phyloP scores from a whole-genome alignment of 2,329 filamentous ascomycete genomes.

The Pyrenophora seminiperda region DNA sequence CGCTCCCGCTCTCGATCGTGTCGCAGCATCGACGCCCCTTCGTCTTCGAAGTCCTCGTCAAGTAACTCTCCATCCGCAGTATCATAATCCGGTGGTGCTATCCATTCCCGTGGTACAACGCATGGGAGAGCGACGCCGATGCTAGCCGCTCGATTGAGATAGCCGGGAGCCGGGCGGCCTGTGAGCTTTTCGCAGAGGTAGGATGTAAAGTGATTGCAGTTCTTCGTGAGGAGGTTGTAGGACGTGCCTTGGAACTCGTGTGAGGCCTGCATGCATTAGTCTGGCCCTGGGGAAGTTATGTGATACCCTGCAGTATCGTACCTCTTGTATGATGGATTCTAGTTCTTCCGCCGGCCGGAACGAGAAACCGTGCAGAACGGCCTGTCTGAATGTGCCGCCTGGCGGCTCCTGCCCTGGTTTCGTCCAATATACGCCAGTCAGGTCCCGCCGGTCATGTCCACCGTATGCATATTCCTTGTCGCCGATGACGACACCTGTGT shows the following conservation, averaged over 20 bases:
- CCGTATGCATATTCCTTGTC: slow-evolving; percentile 84
- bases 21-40: slow-evolving; percentile 65
- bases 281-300: too few relatives aligned
- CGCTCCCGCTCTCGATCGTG: slow-evolving; percentile 41
- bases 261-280: slow-evolving; percentile 58
- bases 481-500: slow-evolving; percentile 82
- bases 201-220: slow-evolving; percentile 88
- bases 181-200: slow-evolving; percentile 76
- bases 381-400: slow-evolving; percentile 75
- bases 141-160: slow-evolving; percentile 83
- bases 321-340: slow-evolving; percentile 67
- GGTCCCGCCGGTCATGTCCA: slow-evolving; percentile 71
- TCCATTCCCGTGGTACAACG: slow-evolving; percentile 81
- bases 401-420: slow-evolving; percentile 72
- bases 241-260: slow-evolving; percentile 74
- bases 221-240: slow-evolving; percentile 81
- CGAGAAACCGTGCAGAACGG: slow-evolving; percentile 80
- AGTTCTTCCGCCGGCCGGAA: slow-evolving; percentile 72
- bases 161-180: slow-evolving; percentile 69
- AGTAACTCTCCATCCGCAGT: slow-evolving; percentile 72
- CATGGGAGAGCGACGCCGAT: slow-evolving; percentile 82
- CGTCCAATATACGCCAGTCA: slow-evolving; percentile 85
- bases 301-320: too few relatives aligned
- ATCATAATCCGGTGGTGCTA: slow-evolving; percentile 77
- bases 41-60: slow-evolving; percentile 60